Conservation (phyloP, 768 basidiomycete species). For the Royoungia palumana region DNA sequence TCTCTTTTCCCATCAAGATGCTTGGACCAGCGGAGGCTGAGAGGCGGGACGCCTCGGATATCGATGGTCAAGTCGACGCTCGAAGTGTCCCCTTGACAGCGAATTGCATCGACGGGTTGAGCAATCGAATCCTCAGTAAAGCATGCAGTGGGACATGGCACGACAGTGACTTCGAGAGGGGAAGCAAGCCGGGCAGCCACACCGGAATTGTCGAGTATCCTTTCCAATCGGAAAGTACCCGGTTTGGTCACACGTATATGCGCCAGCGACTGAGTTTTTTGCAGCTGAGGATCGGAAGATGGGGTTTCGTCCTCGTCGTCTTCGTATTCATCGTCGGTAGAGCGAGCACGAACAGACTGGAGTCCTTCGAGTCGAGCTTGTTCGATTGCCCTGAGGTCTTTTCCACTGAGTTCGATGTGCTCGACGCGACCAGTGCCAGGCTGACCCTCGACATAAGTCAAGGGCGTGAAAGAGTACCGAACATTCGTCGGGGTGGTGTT, state of each 20-base stretch:
- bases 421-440: slow-evolving; percentile 46
- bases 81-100: slow-evolving; percentile 67
- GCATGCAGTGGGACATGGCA: slow-evolving; percentile 77
- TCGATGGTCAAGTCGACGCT: slow-evolving; percentile 57
- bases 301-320: slow-evolving; percentile 43
- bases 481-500: slow-evolving; percentile 76
- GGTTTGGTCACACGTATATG: slow-evolving; percentile 73
- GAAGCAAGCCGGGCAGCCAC: slow-evolving; percentile 71
- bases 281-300: slow-evolving; percentile 46
- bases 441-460: slow-evolving; percentile 45
- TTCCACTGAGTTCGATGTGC: slow-evolving; percentile 51
- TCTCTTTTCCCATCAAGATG: slow-evolving; percentile 65
- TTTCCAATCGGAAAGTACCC: slow-evolving; percentile 71
- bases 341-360: slow-evolving; percentile 41
- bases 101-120: slow-evolving; percentile 42
- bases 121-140: slow-evolving; percentile 46
- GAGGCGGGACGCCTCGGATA: slow-evolving; percentile 70
- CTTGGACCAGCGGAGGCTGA: slow-evolving; percentile 75
- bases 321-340: slow-evolving; percentile 66
- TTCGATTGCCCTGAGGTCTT: slow-evolving; percentile 68
- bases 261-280: slow-evolving; percentile 70
- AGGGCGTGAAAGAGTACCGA: slow-evolving; percentile 68
- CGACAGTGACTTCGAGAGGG: slow-evolving; percentile 63
- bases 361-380: slow-evolving; percentile 51
- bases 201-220: slow-evolving; percentile 65